Conservation (phyloP, 1,284 basidiomycete genomes). For the Trametes polyzona region DNA sequence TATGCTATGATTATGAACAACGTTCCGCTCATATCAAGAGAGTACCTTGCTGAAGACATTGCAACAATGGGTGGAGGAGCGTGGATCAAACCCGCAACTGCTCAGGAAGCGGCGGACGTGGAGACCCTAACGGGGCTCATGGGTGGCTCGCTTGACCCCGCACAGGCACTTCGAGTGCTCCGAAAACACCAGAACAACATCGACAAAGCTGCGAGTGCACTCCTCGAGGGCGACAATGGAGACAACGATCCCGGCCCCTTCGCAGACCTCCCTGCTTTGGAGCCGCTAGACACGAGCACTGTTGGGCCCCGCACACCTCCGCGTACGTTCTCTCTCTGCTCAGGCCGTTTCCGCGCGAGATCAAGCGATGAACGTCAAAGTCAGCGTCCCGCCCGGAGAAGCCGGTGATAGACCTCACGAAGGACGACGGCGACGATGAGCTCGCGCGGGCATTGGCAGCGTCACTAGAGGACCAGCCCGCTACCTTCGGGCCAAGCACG, state of each 20-base stretch:
- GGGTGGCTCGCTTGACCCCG: constrained; percentile 44
- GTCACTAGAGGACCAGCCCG: constrained; percentile 49
- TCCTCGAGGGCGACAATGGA: constrained; percentile 56
- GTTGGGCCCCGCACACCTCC: constrained; percentile 37
- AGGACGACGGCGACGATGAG: constrained; percentile 55
- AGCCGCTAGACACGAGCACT: constrained; percentile 17
- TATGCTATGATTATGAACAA: no score
- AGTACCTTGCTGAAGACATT: no score
- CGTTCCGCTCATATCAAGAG: no score
- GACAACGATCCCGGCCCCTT: constrained; percentile 13
- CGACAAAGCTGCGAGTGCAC: constrained; percentile 62
- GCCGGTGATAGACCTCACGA: constrained; percentile 60
- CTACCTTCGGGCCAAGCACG: constrained; percentile 57
- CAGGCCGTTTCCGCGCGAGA: background rate
- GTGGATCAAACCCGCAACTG: constrained; percentile 20
- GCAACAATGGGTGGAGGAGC: no score
- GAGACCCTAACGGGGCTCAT: constrained; percentile 42
- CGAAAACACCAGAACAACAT: constrained; percentile 61
- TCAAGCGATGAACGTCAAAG: constrained; percentile 3
- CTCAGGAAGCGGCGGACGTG: constrained; percentile 36
- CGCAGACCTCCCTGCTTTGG: constrained; percentile 22
- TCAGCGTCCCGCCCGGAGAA: constrained; percentile 42
- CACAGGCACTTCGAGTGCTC: constrained; percentile 54
- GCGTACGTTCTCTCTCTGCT: constrained; percentile 29
- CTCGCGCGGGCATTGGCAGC: constrained; percentile 54